These are phyloP conservation scores for Neonothopanus nambi DNA, from an alignment of 1,284 basidiomycete species.

Conservation along the genomic window DNA sequence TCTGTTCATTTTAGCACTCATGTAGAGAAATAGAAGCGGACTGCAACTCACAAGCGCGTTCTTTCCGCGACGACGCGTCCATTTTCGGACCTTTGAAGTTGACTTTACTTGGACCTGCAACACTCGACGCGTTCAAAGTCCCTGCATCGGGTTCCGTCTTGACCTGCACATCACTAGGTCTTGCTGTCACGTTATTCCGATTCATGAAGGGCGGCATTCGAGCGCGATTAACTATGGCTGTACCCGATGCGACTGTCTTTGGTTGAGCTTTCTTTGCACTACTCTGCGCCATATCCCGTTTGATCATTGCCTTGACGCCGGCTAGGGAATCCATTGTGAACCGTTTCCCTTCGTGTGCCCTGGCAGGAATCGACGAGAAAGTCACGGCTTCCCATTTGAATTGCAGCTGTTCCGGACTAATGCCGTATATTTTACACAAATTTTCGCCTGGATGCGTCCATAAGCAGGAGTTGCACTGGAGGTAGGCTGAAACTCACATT, in stretches of 20 bases:
- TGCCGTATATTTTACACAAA: constrained; percentile 65
- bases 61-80: constrained; percentile 42
- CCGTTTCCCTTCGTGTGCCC: constrained; percentile 37
- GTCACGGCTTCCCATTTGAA: constrained; percentile 73
- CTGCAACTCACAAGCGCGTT: constrained; percentile 53
- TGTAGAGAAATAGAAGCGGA: background rate
- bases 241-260: constrained; percentile 24
- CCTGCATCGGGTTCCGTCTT: constrained; percentile 34
- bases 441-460: constrained; percentile 47
- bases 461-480: background rate
- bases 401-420: constrained; percentile 56
- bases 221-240: constrained; percentile 34
- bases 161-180: constrained; percentile 22
- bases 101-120: constrained; percentile 44
- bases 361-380: constrained; percentile 33
- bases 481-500: constrained; percentile 41
- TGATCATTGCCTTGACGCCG: constrained; percentile 55
- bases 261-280: constrained; percentile 32
- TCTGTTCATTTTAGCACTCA: constrained; percentile 42
- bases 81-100: constrained; percentile 45
- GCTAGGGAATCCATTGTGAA: constrained; percentile 52
- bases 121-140: constrained; percentile 6
- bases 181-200: constrained; percentile 13
- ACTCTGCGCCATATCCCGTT: constrained; percentile 45
- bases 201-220: constrained; percentile 31